Conservation (phyloP, 805 yeast species). For the Priceomyces haplophilus region DNA sequence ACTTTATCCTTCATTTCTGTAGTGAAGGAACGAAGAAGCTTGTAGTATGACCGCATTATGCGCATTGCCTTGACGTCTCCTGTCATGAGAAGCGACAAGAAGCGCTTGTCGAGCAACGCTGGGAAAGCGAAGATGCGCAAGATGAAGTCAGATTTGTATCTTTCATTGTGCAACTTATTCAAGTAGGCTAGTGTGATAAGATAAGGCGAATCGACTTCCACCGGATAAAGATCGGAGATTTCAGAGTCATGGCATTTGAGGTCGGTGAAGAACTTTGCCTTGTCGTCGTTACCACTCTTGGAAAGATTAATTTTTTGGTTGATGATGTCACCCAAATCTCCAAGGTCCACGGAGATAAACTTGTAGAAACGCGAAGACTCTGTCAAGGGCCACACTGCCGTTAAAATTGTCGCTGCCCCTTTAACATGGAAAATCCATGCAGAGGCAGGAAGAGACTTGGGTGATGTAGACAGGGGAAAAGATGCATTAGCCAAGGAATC, state of each 20-base stretch:
- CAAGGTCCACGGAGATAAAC: constrained; percentile 72
- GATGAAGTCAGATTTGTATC: constrained; percentile 81
- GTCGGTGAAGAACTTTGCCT: constrained; percentile 45
- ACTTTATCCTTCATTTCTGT: constrained; percentile 84
- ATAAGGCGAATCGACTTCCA: constrained; percentile 78
- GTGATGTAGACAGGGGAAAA: constrained; percentile 46
- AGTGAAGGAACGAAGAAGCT: constrained; percentile 74
- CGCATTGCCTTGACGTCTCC: constrained; percentile 89
- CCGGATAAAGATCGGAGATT: constrained; percentile 82
- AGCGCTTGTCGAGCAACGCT: constrained; percentile 79
- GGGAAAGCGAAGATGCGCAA: constrained; percentile 89
- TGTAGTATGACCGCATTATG: constrained; percentile 85
- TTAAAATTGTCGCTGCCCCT: constrained; percentile 92
- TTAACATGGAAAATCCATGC: constrained; percentile 98
- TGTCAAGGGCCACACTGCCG: constrained; percentile 91
- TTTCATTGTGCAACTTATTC: constrained; percentile 77
- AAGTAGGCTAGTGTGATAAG: constrained; percentile 81
- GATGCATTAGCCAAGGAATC: constrained; percentile 92
- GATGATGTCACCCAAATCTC: constrained; percentile 78
- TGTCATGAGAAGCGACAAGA: constrained; percentile 71
- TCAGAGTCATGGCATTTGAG: constrained; percentile 82
- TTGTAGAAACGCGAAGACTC: constrained; percentile 43
- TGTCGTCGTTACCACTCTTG: constrained; percentile 7
- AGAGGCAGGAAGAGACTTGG: constrained; percentile 77
- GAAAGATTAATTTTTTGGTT: constrained; percentile 34